Base-by-base conservation (phyloP, 148 eudicot species). In the Amaranthus cruentus region DNA sequence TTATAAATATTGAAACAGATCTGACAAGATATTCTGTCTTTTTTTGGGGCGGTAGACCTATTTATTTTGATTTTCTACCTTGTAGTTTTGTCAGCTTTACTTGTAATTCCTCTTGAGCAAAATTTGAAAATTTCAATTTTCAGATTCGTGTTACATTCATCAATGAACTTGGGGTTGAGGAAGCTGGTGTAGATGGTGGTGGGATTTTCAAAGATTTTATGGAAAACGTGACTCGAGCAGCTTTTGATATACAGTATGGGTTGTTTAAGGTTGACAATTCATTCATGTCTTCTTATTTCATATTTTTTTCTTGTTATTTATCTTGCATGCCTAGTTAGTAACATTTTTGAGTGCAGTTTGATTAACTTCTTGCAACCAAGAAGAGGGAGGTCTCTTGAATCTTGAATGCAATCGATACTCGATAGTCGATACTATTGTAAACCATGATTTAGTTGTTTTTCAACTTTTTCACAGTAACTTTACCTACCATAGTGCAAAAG, bases 151-250 rank as follows among this genome's bases (percentile, higher is more conserved):
- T 95, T 43, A 86, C 93, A 48, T 95, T 91, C 78, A 81, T 95
- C 47, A 95, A 95, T 83, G 98, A 95, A 80, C 85, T 95, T 70
- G 98, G 98, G 76, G 98, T 86, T 74, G 98, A 95, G 84, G 98
- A 95, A 86, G 98, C 98, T 76, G 98, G 98, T 62, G 90, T 95
- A 73, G 98, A 95, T 77, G 98, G 98, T 74, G 98, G 98, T 70
- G 98, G 98, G 49, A 95, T 95, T 73, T 95, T 95, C 78, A 95
- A 95, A 78, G 98, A 95, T 82, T 95, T 95, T 78, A 95, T 95
- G 98, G 98, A 95, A 83, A 95, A 87, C 80, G 80, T 95, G 63
- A 91, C 98, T 76, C 88, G 90, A 62, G 89, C 98, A 70, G 97
- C 97, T 58, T 95, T 95, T 79, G 98, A 95, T 79, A 82, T 88